Conservation (phyloP, 495 filamentous ascomycete species). For the Stereocaulon alpinum region DNA sequence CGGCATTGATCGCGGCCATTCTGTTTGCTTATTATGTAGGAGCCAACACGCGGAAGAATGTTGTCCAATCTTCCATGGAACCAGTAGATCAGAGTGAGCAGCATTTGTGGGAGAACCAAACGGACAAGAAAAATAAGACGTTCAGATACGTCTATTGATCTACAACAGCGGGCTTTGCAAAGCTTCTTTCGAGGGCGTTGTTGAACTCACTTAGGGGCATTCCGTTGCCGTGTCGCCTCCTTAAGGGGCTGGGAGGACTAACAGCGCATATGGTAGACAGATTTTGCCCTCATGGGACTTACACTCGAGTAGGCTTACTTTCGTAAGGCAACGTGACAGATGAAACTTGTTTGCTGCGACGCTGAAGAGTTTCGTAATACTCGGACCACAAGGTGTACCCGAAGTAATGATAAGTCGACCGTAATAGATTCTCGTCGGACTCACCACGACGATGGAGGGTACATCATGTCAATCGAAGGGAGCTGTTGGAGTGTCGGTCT, state of each 20-base stretch:
- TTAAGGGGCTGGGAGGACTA: no score
- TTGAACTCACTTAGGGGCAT: no score
- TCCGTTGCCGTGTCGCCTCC: no score
- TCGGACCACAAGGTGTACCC: not conserved
- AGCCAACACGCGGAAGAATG: constrained; percentile 34
- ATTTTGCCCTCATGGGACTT: no score
- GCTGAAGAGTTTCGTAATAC: not conserved
- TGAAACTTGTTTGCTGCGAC: not conserved
- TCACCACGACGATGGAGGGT: not conserved
- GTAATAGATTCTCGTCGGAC: no score
- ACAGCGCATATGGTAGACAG: no score
- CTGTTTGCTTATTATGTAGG: constrained; percentile 37
- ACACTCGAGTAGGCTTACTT: no score
- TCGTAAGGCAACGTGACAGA: no score
- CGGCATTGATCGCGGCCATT: constrained; percentile 30
- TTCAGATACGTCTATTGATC: constrained; percentile 40
- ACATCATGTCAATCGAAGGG: not conserved
- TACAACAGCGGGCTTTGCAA: not conserved
- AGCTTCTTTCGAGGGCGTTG: not conserved
- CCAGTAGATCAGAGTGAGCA: constrained; percentile 23
- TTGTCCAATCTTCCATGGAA: not conserved
- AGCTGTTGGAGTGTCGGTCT: not conserved
- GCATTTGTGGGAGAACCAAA: constrained; percentile 35
- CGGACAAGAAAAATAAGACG: constrained; percentile 31
- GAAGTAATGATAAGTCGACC: not conserved